Evolutionary conservation across 805 yeast species (phyloP).

Genomic region (Starmerella roubikii): DNA sequence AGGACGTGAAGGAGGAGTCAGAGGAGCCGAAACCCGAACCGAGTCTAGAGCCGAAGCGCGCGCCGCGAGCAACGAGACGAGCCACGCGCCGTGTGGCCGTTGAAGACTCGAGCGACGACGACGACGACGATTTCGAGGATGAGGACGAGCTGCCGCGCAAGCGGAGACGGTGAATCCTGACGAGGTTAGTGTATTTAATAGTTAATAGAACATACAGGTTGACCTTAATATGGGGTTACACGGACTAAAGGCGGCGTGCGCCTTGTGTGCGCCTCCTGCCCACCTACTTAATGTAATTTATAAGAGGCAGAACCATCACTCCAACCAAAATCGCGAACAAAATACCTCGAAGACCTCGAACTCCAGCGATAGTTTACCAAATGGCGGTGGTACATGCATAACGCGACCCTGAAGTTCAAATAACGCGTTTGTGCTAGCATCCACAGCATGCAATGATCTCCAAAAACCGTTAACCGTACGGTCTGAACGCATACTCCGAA

Average conservation of each 20-base stretch:
- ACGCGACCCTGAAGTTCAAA: too few species aligned
- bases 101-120: constrained; percentile 1
- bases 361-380: too few species aligned
- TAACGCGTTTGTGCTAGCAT: too few species aligned
- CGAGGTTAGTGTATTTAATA: neutral
- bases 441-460: too few species aligned
- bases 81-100: neutral
- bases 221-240: too few species aligned
- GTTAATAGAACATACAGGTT: neutral
- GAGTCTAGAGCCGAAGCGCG: neutral
- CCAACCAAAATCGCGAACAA: too few species aligned
- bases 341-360: too few species aligned
- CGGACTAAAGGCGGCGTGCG: too few species aligned
- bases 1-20: neutral
- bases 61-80: neutral
- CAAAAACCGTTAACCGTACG: constrained; percentile 12
- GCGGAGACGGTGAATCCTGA: neutral
- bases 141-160: constrained; percentile 1
- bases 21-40: neutral
- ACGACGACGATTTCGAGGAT: constrained; percentile 1
- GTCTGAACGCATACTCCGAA: constrained; percentile 12
- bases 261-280: too few species aligned
- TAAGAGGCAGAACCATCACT: too few species aligned
- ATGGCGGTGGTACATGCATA: too few species aligned
- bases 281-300: too few species aligned